Percentiles rank a stretch among this genome's conserved stretches.
Conservation (phyloP, 2,329 filamentous ascomycete species). For the Talaromyces funiculosus region DNA sequence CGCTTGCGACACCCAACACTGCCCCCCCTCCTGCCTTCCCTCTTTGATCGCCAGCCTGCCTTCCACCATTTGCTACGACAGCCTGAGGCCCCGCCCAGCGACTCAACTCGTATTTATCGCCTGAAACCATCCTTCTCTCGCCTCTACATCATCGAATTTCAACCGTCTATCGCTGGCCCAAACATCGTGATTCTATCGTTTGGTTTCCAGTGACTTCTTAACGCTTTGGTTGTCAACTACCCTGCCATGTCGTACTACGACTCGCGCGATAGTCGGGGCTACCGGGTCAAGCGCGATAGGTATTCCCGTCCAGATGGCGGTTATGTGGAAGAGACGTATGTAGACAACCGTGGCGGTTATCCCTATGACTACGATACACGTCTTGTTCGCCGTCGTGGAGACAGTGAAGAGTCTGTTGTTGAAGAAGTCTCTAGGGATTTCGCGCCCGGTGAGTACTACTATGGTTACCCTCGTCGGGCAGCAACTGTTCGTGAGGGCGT, state of each 20-base stretch:
- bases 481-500: constrained; percentile 30
- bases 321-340: constrained; percentile 27
- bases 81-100: not conserved
- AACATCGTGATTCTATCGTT: constrained; percentile 12
- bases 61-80: not conserved
- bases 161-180: constrained; percentile 4
- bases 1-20: not conserved
- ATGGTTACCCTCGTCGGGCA: constrained; percentile 25
- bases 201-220: constrained; percentile 12
- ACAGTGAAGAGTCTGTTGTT: constrained; percentile 62
- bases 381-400: constrained; percentile 44
- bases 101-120: not conserved
- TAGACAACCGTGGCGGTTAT: constrained; percentile 18
- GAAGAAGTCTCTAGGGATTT: constrained; percentile 84
- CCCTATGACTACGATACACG: constrained; percentile 14
- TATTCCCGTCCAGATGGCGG: constrained; percentile 22
- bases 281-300: constrained; percentile 27
- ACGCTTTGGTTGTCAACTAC: constrained; percentile 1
- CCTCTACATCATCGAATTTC: not conserved
- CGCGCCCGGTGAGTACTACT: constrained; percentile 58
- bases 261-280: constrained; percentile 24
- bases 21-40: constrained; percentile 7
- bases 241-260: constrained; percentile 33
- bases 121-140: constrained; percentile 11
- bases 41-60: not conserved